Evolutionary conservation across 2,329 filamentous ascomycete species (phyloP).

Genomic region (Stachybotrys elegans): DNA sequence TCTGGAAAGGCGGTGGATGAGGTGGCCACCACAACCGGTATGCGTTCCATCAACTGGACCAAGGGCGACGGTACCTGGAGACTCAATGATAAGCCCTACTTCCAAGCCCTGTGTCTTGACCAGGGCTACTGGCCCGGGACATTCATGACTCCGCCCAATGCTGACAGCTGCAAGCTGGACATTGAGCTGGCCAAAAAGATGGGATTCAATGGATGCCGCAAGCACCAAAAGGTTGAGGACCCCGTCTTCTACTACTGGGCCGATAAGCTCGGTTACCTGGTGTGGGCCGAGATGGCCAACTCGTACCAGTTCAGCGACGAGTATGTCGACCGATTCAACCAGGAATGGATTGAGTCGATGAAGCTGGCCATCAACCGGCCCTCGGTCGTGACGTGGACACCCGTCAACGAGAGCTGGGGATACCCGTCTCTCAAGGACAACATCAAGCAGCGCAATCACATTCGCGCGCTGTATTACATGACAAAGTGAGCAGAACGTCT

Average conservation of each 20-base stretch:
- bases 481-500: slow-evolving; percentile 45
- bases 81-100: slow-evolving; percentile 53
- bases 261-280: slow-evolving; percentile 54
- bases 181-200: slow-evolving; percentile 53
- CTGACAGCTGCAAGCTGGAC: slow-evolving; percentile 40
- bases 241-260: slow-evolving; percentile 58
- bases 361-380: slow-evolving; percentile 62
- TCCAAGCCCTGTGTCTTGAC: slow-evolving; percentile 56
- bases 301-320: slow-evolving; percentile 56
- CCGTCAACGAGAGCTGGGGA: slow-evolving; percentile 60
- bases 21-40: slow-evolving; percentile 55
- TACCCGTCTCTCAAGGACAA: slow-evolving; percentile 54
- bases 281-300: slow-evolving; percentile 63
- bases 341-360: slow-evolving; percentile 60
- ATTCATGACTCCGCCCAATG: slow-evolving; percentile 51
- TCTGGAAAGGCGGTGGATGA: slow-evolving; percentile 43
- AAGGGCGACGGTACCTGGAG: slow-evolving; percentile 53
- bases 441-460: slow-evolving; percentile 56
- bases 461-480: slow-evolving; percentile 57
- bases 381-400: slow-evolving; percentile 61
- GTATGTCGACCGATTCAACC: slow-evolving; percentile 55
- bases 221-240: slow-evolving; percentile 62
- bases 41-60: slow-evolving; percentile 56
- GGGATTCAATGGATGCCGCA: slow-evolving; percentile 61
- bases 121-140: slow-evolving; percentile 61